These are phyloP conservation scores for Camelina hispida DNA, from an alignment of 345 rosid species.

Conservation along the genomic window DNA sequence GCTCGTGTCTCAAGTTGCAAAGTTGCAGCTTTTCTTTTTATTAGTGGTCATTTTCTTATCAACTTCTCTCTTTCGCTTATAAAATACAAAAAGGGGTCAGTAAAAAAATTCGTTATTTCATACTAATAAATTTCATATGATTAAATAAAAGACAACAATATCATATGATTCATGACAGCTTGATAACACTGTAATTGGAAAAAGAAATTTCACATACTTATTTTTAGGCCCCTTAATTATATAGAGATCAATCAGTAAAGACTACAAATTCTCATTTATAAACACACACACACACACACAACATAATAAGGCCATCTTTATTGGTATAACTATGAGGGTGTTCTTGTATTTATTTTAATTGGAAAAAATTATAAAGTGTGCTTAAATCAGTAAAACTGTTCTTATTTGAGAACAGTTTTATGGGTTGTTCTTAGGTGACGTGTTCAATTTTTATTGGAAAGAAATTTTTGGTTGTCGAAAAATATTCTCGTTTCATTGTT, in stretches of 20 bases:
- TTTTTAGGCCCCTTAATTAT: too few species aligned
- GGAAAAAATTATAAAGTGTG: too few species aligned
- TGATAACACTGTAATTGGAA: neutral
- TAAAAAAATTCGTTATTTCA: neutral
- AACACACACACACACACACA: constrained; percentile 20
- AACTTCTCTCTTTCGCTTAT: constrained; percentile 22
- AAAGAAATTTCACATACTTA: neutral
- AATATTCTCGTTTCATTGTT: too few species aligned
- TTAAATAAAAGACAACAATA: neutral
- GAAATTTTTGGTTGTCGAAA: too few species aligned
- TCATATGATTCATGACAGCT: neutral
- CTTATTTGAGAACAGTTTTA: too few species aligned
- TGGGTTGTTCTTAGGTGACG: too few species aligned
- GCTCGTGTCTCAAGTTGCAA: constrained; percentile 45
- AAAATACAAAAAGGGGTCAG: constrained; percentile 5
- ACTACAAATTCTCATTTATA: constrained; percentile 15
- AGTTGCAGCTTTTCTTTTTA: constrained; percentile 39
- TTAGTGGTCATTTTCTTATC: constrained; percentile 16
- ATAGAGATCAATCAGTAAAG: constrained; percentile 5
- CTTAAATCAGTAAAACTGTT: too few species aligned
- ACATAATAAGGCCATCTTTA: neutral
- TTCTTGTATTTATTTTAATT: too few species aligned
- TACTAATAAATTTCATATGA: neutral
- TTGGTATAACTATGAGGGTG: too few species aligned
- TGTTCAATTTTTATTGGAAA: too few species aligned